These are phyloP conservation scores for Trichothecium roseum DNA, from an alignment of 2,329 filamentous ascomycete genomes.

Conservation along the genomic window DNA sequence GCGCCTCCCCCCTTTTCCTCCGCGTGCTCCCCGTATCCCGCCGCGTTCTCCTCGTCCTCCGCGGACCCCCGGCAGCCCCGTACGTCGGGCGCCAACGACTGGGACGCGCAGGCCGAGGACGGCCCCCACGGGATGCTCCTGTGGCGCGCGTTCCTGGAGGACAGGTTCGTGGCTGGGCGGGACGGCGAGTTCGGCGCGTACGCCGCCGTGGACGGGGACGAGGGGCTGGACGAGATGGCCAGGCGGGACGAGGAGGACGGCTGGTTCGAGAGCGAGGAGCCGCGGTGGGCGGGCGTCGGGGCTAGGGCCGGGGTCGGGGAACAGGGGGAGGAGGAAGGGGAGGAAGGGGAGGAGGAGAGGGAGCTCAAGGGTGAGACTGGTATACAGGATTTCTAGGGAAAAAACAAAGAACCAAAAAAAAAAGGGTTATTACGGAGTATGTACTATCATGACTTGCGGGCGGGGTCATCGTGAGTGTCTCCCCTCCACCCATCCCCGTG, in stretches of 20 bases:
- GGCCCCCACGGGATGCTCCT: constrained; percentile 57
- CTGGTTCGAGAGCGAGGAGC: constrained; percentile 74
- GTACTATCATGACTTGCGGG: no score
- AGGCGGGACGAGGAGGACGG: constrained; percentile 57
- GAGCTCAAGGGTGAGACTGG: constrained; percentile 50
- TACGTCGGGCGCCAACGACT: constrained; percentile 7
- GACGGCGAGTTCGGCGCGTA: constrained; percentile 82
- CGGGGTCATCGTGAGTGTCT: no score
- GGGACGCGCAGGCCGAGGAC: constrained; percentile 8
- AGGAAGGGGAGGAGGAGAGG: constrained; percentile 16
- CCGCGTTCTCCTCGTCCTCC: not conserved
- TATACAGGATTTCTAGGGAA: constrained; percentile 63
- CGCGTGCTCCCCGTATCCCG: no score
- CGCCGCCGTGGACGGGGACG: constrained; percentile 54
- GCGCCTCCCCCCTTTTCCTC: not conserved
- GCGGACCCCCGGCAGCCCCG: no score
- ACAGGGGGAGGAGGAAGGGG: constrained; percentile 13
- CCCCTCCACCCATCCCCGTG: no score
- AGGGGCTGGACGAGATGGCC: constrained; percentile 56
- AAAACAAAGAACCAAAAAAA: no score
- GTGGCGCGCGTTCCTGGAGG: constrained; percentile 63
- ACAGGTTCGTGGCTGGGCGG: constrained; percentile 63
- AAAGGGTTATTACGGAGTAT: no score
- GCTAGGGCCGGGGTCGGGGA: no score
- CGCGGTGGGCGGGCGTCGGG: constrained; percentile 44